Evolutionary conservation across 306 rosid genomes (phyloP), one percentile per base, ranked within the genome.

Genomic region (Aeschynomene evenia): DNA sequence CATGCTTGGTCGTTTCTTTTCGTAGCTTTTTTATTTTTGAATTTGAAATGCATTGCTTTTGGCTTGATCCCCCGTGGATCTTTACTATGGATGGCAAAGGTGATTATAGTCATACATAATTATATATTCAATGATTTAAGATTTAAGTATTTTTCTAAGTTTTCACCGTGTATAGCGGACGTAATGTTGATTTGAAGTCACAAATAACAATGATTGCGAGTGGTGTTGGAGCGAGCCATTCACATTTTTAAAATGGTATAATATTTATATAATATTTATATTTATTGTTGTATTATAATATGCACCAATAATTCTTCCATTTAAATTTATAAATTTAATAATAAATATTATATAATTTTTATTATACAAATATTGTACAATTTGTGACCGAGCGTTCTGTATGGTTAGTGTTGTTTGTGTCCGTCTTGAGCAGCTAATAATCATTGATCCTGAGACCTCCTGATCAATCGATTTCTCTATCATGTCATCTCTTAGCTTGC

Each of bases 21-120:
- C 8, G 6, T 23, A 4, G 64, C 75, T 14, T 46, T n/a, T 60
- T 61, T 5, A 34, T 5, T 1, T 70, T 70, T 20, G 9, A 59
- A 59, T 55, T 22, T 60, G 59, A 52, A 61, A 14, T 39, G 49
- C 36, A 49, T 28, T 28, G 36, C 49, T 49, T 64, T 57, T 43
- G 34, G 11, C 52, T 70, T 57, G 6, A 20, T 14, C 24, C 50
- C 10, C 42, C 18, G 2, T n/a, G 6, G 14, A 8, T 36, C 12
- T 19, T 23, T 22, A 6, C 21, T 7, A 1, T 37, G 14, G 56
- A 19, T n/a, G 28, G 28, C 15, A 9, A 6, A 7, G 4, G 23
- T 9, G 23, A 7, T 9, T 2, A 10, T 37, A 37, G 42, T 37
- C 42, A 2, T 8, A n/a, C n/a, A n/a, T n/a, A n/a, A n/a, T n/a